Percentiles rank a stretch among this genome's conserved stretches.
Evolutionary conservation across 352 stramenopile species (phyloP).

Genomic region (Globisporangium lucens): DNA sequence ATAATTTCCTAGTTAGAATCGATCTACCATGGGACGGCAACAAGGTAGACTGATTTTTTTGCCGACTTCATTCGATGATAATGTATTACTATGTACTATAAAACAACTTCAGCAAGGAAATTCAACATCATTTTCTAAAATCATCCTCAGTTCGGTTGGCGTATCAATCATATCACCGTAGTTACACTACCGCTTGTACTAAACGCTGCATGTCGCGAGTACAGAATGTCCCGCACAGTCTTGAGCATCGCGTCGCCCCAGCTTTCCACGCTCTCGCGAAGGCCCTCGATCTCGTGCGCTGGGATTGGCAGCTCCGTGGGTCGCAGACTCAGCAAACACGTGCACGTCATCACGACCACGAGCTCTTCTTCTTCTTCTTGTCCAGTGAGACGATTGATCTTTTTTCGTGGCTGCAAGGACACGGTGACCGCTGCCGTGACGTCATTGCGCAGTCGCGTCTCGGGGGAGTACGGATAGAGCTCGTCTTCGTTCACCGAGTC

Average conservation of each 20-base stretch:
- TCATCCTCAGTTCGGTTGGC: no score
- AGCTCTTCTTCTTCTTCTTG: conserved; percentile 3
- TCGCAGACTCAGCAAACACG: conserved; percentile 1
- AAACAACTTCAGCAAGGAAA: no score
- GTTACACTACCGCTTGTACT: no score
- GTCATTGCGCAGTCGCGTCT: neutral
- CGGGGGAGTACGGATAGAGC: conserved; percentile 10
- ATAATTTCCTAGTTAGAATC: no score
- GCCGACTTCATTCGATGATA: no score
- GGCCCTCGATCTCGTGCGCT: neutral
- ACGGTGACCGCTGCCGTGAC: conserved; percentile 2
- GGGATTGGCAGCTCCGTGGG: neutral
- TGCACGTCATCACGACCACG: conserved; percentile 3
- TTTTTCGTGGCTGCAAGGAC: neutral
- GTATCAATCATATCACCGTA: no score
- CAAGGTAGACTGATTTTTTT: no score
- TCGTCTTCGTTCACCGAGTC: conserved; percentile 11
- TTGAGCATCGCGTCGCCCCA: conserved; percentile 7
- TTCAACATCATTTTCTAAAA: no score
- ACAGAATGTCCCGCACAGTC: neutral
- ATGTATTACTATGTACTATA: no score
- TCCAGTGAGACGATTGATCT: neutral
- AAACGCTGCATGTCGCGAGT: neutral
- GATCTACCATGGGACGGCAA: no score
- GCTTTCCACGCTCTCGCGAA: neutral